These are phyloP conservation scores for Sutorius australiensis DNA, from an alignment of 768 basidiomycete species.

Conservation along the genomic window DNA sequence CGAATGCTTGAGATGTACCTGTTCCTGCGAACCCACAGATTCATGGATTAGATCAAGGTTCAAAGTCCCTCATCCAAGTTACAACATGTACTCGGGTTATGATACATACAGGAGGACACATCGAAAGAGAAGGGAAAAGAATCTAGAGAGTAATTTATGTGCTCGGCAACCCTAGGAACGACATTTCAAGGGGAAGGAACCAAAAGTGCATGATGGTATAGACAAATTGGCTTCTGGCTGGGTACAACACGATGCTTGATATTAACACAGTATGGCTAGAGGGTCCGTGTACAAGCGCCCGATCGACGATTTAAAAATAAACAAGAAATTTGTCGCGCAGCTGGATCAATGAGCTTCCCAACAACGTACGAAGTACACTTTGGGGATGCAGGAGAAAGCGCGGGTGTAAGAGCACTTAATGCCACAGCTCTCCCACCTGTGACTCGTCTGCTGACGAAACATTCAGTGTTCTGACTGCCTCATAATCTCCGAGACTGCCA, in stretches of 20 bases:
- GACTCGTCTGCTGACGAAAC: constrained; percentile 35
- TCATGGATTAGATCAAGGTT: not conserved
- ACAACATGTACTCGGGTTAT: constrained; percentile 8
- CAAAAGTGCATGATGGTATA: constrained; percentile 25
- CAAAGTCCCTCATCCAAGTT: not conserved
- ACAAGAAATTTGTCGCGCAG: constrained; percentile 18
- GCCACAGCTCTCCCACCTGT: constrained; percentile 60
- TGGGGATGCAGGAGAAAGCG: not conserved
- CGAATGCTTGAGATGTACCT: not conserved
- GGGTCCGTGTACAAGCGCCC: constrained; percentile 17
- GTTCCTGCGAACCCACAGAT: not conserved
- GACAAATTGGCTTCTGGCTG: constrained; percentile 13
- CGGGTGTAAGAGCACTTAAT: constrained; percentile 24
- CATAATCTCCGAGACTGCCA: constrained; percentile 56
- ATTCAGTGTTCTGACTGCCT: constrained; percentile 41
- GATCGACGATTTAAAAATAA: constrained; percentile 25
- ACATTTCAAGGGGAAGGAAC: constrained; percentile 1
- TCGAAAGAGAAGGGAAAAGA: constrained; percentile 16
- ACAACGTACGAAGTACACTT: constrained; percentile 1
- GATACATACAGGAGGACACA: constrained; percentile 25
- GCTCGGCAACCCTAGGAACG: constrained; percentile 2
- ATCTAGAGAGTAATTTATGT: constrained; percentile 18
- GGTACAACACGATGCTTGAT: constrained; percentile 28
- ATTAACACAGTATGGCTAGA: constrained; percentile 19
- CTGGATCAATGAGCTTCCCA: not conserved